Evolutionary conservation across 306 rosid genomes (phyloP).

Genomic region (Prunus salicina): DNA sequence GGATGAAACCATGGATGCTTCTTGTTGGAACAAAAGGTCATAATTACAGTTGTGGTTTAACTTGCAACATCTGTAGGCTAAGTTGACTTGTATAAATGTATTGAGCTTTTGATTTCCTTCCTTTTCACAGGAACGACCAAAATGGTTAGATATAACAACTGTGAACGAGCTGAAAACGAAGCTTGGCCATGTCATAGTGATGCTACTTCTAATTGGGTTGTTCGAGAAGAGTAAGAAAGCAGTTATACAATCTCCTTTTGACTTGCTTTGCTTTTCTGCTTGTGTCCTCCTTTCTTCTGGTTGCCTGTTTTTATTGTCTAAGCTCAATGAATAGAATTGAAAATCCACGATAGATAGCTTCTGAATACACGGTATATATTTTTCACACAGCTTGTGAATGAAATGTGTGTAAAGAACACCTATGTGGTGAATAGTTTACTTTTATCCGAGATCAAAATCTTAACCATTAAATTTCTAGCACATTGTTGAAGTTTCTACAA

Average conservation of each 20-base stretch:
- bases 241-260: conserved; percentile 58
- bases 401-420: background rate
- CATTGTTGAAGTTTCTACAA: too few relatives aligned
- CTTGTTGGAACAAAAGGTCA: too few relatives aligned
- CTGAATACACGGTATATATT: background rate
- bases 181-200: conserved; percentile 91
- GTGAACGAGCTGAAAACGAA: conserved; percentile 89
- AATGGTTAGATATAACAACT: conserved; percentile 68
- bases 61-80: background rate
- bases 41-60: background rate
- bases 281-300: conserved; percentile 78
- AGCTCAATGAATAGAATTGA: conserved; percentile 47
- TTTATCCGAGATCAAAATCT: too few relatives aligned
- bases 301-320: conserved; percentile 71
- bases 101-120: background rate
- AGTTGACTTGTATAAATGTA: background rate
- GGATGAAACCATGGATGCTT: too few relatives aligned
- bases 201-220: conserved; percentile 90
- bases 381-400: background rate
- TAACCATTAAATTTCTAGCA: too few relatives aligned
- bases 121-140: conserved; percentile 73
- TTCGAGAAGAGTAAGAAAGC: conserved; percentile 84
- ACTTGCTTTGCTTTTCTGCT: conserved; percentile 86
- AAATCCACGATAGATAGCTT: background rate
- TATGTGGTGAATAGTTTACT: too few relatives aligned